Base-by-base conservation (phyloP, 2,329 filamentous ascomycete genomes). In the Arthroderma uncinatum region DNA sequence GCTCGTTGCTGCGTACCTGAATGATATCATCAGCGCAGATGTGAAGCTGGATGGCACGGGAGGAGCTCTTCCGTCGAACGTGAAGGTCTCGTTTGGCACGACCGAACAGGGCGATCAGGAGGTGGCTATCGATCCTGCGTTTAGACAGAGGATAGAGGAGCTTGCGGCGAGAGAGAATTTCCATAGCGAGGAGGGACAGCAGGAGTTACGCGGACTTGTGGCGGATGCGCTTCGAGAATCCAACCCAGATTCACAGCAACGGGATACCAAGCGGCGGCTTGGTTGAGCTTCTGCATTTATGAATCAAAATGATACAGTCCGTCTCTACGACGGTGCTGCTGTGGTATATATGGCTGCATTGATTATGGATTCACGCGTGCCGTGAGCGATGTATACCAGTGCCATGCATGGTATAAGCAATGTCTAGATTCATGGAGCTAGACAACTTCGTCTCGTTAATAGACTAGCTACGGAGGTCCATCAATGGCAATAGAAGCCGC, bases 141-240 rank as follows among this genome's bases (percentile, higher is more conserved):
- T 98, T 63, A 83, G 86, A 67, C 79, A 86, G 63, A 80, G 88
- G 55, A 97, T 98, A 67, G 90, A 97, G 66, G 87, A 95, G 71
- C 74, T 98, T 59, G 91, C 93, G 1, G 80, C 85, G 36, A 79
- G 89, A 40, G 84, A 86, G 23, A 90, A 97, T 67, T 95, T 96
- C 65, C 78, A 92, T 64, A 86, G 83, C 4, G 84, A 88, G 56
- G 82, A 86, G 59, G 88, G 87, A 2, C 93, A 98, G 72, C 80
- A 79, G 21, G 83, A 91, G 67, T 73, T 98, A 65, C 81, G 90
- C 59, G 79, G 82, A 62, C 74, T 98, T 59, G 83, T 98, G 4
- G 81, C 86, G 62, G 89, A 96, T 65, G 90, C 88, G 1, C 76
- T 98, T 16, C 73, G 79, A 23, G 87, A 83, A 1, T 79, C 88